Base-by-base conservation (phyloP, 495 filamentous ascomycete species). In the Collariella sp. region DNA sequence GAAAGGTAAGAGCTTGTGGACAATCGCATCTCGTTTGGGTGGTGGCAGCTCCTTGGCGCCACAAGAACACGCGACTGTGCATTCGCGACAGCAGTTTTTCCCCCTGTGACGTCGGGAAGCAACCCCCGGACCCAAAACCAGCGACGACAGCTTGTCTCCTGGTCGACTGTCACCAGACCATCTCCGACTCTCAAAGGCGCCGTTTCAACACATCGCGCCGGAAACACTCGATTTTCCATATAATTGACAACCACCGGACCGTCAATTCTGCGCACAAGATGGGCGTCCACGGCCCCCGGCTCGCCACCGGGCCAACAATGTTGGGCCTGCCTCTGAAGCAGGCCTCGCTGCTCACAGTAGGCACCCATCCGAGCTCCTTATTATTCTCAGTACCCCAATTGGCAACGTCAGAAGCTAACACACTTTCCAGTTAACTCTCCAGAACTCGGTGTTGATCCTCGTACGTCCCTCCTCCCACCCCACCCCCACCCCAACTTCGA, bases 361-460 rank as follows among this genome's bases (percentile, higher is more conserved):
- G 65, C 43, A 33, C 29, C 36, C 52, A 22, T 6, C 20, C 10
- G 9, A 11, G 0, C 16, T 55, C 79, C 65, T 26, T 39, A n/a
- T n/a, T n/a, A n/a, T n/a, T n/a, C n/a, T n/a, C 23, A 15, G 29
- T n/a, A 18, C 26, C 16, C 16, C 13, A 10, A 52, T 22, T 31
- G 20, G 34, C 35, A 52, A 39, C 54, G 51, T 58, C 60, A 36
- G 62, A 67, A 46, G 72, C 70, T 56, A 46, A 54, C 42, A 55
- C 46, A 39, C 42, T 39, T 49, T 39, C 23, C 19, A 90, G 87
- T 78, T 91, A 59, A 87, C 83, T 15, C 75, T 90, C 47, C 87
- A 91, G 72, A 89, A 89, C 62, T 89, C 86, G 5, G 82, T 79
- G 5, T 72, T 90, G 40, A 90, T 90, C 46, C 76, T 91, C 40